Evolutionary conservation across 257 asterid genomes (phyloP).

Genomic region (Nyctanthes arbortristis): DNA sequence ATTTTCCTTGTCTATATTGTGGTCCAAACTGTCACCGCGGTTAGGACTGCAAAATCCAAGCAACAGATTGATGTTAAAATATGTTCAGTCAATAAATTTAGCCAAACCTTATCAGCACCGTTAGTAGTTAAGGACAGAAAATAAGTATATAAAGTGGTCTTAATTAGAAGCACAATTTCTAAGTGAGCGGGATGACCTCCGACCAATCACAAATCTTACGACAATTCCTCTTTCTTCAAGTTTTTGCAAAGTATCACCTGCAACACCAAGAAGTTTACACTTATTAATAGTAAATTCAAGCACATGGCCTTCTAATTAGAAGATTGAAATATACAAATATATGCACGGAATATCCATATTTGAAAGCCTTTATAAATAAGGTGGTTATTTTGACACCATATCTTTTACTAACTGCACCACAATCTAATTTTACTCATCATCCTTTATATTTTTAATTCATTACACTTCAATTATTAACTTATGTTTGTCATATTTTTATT

Average conservation of each 20-base stretch:
- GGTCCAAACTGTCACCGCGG: conserved; percentile 96
- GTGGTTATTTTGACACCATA: too few species aligned
- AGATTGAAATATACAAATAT: too few species aligned
- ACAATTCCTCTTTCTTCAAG: conserved; percentile 82
- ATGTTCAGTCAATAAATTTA: conserved; percentile 22
- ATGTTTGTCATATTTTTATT: too few species aligned
- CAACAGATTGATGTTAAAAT: conserved; percentile 18
- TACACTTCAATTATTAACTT: too few species aligned
- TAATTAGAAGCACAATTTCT: conserved; percentile 11
- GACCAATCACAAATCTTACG: conserved; percentile 76
- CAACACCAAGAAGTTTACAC: conserved; percentile 22
- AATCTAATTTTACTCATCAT: too few species aligned
- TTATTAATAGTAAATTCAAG: conserved; percentile 1
- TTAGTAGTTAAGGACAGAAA: conserved; percentile 12
- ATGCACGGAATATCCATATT: too few species aligned
- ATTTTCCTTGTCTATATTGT: conserved; percentile 75
- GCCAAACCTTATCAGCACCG: conserved; percentile 13
- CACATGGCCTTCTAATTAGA: neutral
- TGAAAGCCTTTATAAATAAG: too few species aligned
- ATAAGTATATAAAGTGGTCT: conserved; percentile 17
- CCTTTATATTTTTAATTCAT: too few species aligned
- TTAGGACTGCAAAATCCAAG: conserved; percentile 68
- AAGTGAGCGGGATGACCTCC: conserved; percentile 56
- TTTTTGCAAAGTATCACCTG: conserved; percentile 66
- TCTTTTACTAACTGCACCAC: too few species aligned